Percentiles rank a stretch among this genome's conserved stretches.
Evolutionary conservation across 2,329 filamentous ascomycete species (phyloP).

Genomic region (Clarireedia monteithiana): DNA sequence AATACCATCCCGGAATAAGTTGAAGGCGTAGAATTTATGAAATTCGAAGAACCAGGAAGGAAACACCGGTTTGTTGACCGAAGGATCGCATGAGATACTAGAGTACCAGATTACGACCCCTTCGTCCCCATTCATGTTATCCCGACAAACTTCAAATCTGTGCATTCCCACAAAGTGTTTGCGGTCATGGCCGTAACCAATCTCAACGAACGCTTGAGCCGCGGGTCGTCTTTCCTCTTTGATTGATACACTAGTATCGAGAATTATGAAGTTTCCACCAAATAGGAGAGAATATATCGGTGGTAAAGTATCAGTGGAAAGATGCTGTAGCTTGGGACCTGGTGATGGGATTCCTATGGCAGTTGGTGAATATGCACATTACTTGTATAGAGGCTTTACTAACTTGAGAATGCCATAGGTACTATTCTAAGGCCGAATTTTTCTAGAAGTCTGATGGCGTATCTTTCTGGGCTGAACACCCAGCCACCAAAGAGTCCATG

Average conservation of each 20-base stretch:
- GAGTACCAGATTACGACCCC: background rate
- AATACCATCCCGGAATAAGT: background rate
- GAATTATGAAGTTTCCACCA: slow-evolving; percentile 14
- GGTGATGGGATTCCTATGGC: background rate
- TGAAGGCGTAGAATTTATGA: background rate
- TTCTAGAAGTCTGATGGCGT: background rate
- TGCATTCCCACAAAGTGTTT: slow-evolving; percentile 15
- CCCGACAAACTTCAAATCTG: slow-evolving; percentile 8
- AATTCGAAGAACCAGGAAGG: background rate
- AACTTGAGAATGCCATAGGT: slow-evolving; percentile 2
- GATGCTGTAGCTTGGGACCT: background rate
- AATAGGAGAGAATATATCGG: slow-evolving; percentile 9
- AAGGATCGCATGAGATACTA: background rate
- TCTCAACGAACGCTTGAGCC: slow-evolving; percentile 9
- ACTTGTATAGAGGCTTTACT: background rate
- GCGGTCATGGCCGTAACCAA: slow-evolving; percentile 14
- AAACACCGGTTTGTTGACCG: background rate
- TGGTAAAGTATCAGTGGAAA: slow-evolving; percentile 4
- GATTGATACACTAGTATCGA: slow-evolving; percentile 5
- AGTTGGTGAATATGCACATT: background rate
- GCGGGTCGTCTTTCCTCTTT: background rate
- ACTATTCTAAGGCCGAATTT: slow-evolving; percentile 9
- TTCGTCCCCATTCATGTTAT: background rate
- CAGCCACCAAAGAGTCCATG: slow-evolving; percentile 17
- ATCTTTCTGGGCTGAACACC: slow-evolving; percentile 13